phyloP scores from a whole-genome alignment of 306 rosid genomes.

The Cucurbita moschata region DNA sequence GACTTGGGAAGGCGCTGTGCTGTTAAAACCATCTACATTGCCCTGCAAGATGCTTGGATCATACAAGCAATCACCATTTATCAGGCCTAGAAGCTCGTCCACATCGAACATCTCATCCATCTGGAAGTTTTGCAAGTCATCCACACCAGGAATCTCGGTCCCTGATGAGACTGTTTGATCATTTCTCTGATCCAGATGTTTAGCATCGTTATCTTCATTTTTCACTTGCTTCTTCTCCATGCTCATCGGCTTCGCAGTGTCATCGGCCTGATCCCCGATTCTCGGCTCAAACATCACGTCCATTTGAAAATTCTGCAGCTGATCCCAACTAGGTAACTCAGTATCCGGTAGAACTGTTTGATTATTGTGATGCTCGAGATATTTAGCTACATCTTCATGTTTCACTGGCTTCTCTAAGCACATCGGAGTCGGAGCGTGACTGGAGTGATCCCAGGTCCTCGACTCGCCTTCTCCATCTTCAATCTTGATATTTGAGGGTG shows the following conservation, averaged over 20 bases:
- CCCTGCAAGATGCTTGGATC: slow-evolving; percentile 14
- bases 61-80: slow-evolving; percentile 20
- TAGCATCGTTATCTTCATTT: slow-evolving; percentile 12
- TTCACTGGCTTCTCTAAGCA: slow-evolving; percentile 14
- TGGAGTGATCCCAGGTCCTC: neutral
- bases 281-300: slow-evolving; percentile 41
- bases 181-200: slow-evolving; percentile 19
- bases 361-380: neutral
- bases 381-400: slow-evolving; percentile 10
- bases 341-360: neutral
- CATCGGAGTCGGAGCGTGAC: neutral
- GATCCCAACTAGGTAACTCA: slow-evolving; percentile 7
- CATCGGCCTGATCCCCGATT: neutral
- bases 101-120: slow-evolving; percentile 53
- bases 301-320: slow-evolving; percentile 14
- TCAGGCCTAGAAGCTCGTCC: slow-evolving; percentile 37
- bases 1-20: slow-evolving; percentile 2
- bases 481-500: neutral
- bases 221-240: slow-evolving; percentile 20
- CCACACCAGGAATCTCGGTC: neutral
- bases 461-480: slow-evolving; percentile 20
- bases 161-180: neutral
- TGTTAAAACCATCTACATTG: slow-evolving; percentile 9
- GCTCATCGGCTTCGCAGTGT: neutral
- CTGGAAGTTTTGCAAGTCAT: slow-evolving; percentile 20